Base-by-base conservation (phyloP, 1,284 basidiomycete genomes). In the Porogramme epimiltina region DNA sequence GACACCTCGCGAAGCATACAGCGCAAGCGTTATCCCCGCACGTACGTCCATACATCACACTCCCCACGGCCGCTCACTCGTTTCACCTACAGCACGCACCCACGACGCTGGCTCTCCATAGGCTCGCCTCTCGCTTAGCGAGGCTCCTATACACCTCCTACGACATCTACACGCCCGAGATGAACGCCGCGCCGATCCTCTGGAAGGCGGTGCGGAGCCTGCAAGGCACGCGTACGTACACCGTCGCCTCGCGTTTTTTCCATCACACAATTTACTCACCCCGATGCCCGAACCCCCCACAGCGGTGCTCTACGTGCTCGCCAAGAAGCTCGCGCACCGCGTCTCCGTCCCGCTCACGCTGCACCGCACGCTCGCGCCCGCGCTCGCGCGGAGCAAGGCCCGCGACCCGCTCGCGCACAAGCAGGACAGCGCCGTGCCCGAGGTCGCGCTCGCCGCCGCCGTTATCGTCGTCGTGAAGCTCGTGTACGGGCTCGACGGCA, bases 401-500 rank as follows among this genome's bases (percentile, higher is more conserved):
- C 62, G 64, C n/a, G 80, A 81, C 56, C 72, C 74, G 16, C 70
- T 70, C 36, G 66, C 68, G 34, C 81, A 84, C 64, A 77, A 74
- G 51, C 72, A 74, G 51, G 86, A 89, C 66, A 80, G 79, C 61
- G 76, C 83, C 19, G 84, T 92, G 9, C 82, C 89, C n/a, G 94
- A 96, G 66, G 73, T 92, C 23, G 78, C 82, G 4, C 71, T 95
- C 20, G 71, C 84, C 42, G 84, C 83, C 1, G 77, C 77, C 6
- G 79, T 82, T 47, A 75, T 94, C 16, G 74, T 94, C 3, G 81
- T 87, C 25, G 75, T 94, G 65, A 95, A 94, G 70, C 74, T 95
- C 73, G 79, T 86, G 10, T 94, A 95, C 62, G 92, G 93, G 1
- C 66, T 95, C 25, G 91, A 94, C 67, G 89, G 84, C n/a, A 71